These are phyloP conservation scores for Sporothrix variecibatus DNA, from an alignment of 2,329 filamentous ascomycete genomes.

Conservation along the genomic window DNA sequence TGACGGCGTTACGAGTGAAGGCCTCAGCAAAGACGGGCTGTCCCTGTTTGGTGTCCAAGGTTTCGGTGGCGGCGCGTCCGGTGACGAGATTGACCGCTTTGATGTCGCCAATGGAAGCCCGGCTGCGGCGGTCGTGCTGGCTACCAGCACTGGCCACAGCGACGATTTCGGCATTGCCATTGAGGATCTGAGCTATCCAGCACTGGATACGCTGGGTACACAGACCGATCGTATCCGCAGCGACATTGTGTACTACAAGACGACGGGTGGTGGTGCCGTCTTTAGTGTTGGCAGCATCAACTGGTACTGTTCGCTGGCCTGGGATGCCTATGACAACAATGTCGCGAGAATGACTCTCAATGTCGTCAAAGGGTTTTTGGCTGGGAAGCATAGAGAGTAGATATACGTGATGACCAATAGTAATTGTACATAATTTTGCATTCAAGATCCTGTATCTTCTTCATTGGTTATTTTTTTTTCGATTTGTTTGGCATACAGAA, in stretches of 20 bases:
- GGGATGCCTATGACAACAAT: not conserved
- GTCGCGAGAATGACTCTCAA: not conserved
- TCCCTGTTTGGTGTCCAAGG: constrained; percentile 32
- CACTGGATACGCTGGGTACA: constrained; percentile 32
- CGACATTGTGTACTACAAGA: constrained; percentile 35
- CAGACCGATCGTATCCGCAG: constrained; percentile 32
- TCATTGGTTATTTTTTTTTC: too few relatives aligned
- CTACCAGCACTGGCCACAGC: constrained; percentile 33
- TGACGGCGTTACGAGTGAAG: constrained; percentile 19
- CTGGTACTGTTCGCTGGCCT: constrained; percentile 30
- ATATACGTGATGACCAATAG: too few relatives aligned
- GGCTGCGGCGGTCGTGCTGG: constrained; percentile 35
- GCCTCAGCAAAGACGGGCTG: not conserved
- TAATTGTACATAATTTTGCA: too few relatives aligned
- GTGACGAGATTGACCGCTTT: constrained; percentile 42
- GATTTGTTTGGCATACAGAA: too few relatives aligned
- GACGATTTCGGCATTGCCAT: constrained; percentile 33
- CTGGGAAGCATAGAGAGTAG: not conserved
- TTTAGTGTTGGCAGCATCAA: constrained; percentile 35
- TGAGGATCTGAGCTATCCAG: constrained; percentile 33
- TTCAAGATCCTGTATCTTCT: too few relatives aligned
- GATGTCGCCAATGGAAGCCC: constrained; percentile 38
- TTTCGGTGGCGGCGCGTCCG: constrained; percentile 39
- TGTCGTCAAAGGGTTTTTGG: not conserved
- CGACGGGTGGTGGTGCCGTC: constrained; percentile 31